A percentile compares a stretch with the other conserved stretches of the same genome.
These are phyloP conservation scores for Phytophthora hybrid DNA, from an alignment of 352 stramenopile species.

Conservation along the genomic window DNA sequence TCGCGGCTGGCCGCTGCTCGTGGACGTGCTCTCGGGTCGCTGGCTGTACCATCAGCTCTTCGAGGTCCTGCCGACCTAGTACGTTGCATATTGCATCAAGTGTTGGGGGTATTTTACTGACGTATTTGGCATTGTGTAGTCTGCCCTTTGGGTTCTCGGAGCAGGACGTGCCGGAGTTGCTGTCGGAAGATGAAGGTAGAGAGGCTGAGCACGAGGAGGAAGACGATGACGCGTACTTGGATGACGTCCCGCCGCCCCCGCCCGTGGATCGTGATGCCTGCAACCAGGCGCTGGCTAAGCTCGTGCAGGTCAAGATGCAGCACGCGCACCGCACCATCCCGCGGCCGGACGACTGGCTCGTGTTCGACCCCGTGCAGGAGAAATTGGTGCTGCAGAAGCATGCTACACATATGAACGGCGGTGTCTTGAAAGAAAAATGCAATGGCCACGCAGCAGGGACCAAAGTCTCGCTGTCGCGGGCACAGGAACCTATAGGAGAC, in stretches of 20 bases:
- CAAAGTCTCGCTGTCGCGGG: constrained; percentile 30
- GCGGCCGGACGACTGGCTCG: constrained; percentile 76
- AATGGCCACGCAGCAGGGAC: constrained; percentile 14
- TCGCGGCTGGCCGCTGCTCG: constrained; percentile 51
- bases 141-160: constrained; percentile 66
- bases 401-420: constrained; percentile 14
- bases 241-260: constrained; percentile 20
- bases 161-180: constrained; percentile 63
- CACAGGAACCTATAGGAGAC: constrained; percentile 41
- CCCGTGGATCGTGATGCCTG: constrained; percentile 48
- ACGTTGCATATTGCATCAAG: constrained; percentile 23
- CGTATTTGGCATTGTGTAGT: constrained; percentile 28
- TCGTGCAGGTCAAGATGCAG: constrained; percentile 69
- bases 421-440: constrained; percentile 18
- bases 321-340: constrained; percentile 60
- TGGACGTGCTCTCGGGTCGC: constrained; percentile 60
- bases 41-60: constrained; percentile 67
- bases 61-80: constrained; percentile 63
- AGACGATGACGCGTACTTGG: constrained; percentile 29
- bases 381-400: constrained; percentile 69
- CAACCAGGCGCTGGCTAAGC: constrained; percentile 57
- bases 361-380: constrained; percentile 75
- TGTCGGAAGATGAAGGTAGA: constrained; percentile 60
- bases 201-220: constrained; percentile 10
- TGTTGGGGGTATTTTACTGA: background rate